These are phyloP conservation scores for Lyophyllum semitale DNA, from an alignment of 768 basidiomycete genomes.

Conservation along the genomic window DNA sequence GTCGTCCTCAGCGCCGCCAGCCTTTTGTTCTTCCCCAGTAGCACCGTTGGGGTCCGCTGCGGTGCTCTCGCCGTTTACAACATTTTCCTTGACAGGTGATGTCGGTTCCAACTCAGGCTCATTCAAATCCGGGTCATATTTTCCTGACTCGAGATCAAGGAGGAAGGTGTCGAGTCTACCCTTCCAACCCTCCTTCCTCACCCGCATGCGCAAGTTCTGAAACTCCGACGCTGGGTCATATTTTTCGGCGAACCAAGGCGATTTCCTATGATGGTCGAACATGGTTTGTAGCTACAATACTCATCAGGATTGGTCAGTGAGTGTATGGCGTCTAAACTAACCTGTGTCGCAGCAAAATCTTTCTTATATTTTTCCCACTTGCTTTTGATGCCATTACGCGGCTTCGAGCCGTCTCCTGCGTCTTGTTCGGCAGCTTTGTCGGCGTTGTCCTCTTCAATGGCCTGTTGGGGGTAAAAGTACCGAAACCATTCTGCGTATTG, in stretches of 20 bases:
- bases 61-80: conserved; percentile 40
- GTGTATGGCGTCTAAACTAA: conserved; percentile 42
- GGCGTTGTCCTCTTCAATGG: conserved; percentile 78
- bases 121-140: conserved; percentile 77
- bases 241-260: conserved; percentile 97
- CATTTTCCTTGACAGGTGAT: conserved; percentile 56
- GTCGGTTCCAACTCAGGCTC: conserved; percentile 57
- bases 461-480: conserved; percentile 71
- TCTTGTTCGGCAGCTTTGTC: conserved; percentile 86
- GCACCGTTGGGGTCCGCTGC: conserved; percentile 41
- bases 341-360: conserved; percentile 85
- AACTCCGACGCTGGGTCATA: conserved; percentile 82
- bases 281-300: conserved; percentile 86
- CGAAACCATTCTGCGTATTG: conserved; percentile 91
- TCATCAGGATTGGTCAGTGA: conserved; percentile 25
- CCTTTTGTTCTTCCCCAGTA: conserved; percentile 57
- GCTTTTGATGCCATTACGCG: conserved; percentile 79
- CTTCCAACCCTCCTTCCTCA: conserved; percentile 85
- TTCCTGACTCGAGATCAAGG: conserved; percentile 79
- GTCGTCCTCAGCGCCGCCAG: conserved; percentile 60
- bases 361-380: conserved; percentile 96
- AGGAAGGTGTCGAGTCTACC: conserved; percentile 73
- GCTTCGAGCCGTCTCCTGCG: conserved; percentile 80
- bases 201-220: conserved; percentile 69
- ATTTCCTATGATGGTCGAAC: conserved; percentile 93